phyloP scores from a whole-genome alignment of 352 stramenopile species.

The Phytophthora sp. region DNA sequence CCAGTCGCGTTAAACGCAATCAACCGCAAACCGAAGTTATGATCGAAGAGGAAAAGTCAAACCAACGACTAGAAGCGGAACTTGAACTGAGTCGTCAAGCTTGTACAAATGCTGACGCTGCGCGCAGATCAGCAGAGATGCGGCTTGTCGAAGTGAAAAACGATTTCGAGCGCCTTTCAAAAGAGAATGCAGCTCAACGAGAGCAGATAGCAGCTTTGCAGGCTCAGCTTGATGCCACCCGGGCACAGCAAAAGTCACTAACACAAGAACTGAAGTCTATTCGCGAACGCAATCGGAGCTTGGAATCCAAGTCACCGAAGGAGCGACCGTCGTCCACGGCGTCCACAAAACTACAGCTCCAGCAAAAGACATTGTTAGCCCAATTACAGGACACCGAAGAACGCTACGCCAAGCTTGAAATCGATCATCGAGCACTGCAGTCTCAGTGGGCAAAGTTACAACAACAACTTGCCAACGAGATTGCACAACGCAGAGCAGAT shows the following conservation, averaged over 20 bases:
- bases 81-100: constrained; percentile 24
- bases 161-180: constrained; percentile 28
- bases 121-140: constrained; percentile 6
- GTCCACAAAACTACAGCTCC: constrained; percentile 24
- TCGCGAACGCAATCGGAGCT: constrained; percentile 14
- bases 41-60: constrained; percentile 29
- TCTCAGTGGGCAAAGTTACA: constrained; percentile 17
- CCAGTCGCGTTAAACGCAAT: constrained; percentile 14
- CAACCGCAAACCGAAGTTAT: constrained; percentile 9
- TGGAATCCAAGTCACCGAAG: constrained; percentile 21
- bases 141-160: constrained; percentile 20
- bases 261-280: constrained; percentile 15
- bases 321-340: constrained; percentile 18
- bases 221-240: constrained; percentile 30
- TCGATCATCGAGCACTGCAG: constrained; percentile 20
- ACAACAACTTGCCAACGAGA: constrained; percentile 25
- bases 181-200: constrained; percentile 39
- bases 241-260: constrained; percentile 13
- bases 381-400: constrained; percentile 28
- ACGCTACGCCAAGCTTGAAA: constrained; percentile 20
- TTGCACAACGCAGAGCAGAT: constrained; percentile 29
- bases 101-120: constrained; percentile 12
- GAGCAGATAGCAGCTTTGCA: constrained; percentile 49
- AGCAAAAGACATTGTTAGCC: constrained; percentile 32
- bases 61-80: constrained; percentile 27